These are phyloP conservation scores for Agaricales sp. DNA, from an alignment of 1,284 basidiomycete species.

Conservation along the genomic window DNA sequence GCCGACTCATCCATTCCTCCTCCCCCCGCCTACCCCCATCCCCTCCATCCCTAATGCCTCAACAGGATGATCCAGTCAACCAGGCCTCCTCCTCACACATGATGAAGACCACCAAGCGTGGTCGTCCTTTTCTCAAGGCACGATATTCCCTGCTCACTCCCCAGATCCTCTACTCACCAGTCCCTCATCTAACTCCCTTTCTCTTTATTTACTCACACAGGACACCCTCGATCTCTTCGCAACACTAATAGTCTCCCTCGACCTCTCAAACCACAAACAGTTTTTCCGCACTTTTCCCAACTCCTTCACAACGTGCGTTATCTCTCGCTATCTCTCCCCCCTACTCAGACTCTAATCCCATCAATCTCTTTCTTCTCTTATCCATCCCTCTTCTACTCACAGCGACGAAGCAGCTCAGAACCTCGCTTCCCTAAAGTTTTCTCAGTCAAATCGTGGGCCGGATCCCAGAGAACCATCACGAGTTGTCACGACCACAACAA, in stretches of 20 bases:
- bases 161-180: conserved; percentile 5
- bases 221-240: conserved; percentile 98
- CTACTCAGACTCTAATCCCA: conserved; percentile 10
- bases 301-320: conserved; percentile 87
- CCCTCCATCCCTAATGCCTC: conserved; percentile 11
- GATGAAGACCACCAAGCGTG: conserved; percentile 96
- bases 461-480: conserved; percentile 96
- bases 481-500: conserved; percentile 97
- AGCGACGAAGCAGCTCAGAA: conserved; percentile 95
- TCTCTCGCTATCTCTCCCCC: conserved; percentile 8
- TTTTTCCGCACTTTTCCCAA: conserved; percentile 94
- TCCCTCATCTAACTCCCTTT: conserved; percentile 7
- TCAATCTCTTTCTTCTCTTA: conserved; percentile 9
- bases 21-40: conserved; percentile 13
- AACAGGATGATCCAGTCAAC: conserved; percentile 29
- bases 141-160: conserved; percentile 12
- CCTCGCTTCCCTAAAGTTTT: conserved; percentile 93
- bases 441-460: conserved; percentile 95
- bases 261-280: conserved; percentile 84
- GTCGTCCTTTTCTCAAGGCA: conserved; percentile 89
- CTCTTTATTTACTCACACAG: conserved; percentile 29
- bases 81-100: conserved; percentile 73
- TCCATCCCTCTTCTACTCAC: conserved; percentile 3
- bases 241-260: conserved; percentile 90
- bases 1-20: conserved; percentile 15